phyloP scores from a whole-genome alignment of 495 filamentous ascomycete species.

The Neurospora terricola region DNA sequence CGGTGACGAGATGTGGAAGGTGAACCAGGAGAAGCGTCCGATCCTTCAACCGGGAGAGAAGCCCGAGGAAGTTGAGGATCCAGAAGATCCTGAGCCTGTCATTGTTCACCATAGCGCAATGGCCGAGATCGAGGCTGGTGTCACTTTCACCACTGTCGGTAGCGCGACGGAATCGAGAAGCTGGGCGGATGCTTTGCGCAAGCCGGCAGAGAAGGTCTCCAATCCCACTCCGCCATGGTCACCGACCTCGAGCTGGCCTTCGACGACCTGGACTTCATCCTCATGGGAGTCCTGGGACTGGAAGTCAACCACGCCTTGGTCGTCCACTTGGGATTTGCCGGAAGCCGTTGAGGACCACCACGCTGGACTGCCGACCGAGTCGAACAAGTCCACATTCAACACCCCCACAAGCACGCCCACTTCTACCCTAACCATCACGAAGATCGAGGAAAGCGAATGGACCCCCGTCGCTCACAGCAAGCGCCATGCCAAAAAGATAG shows the following conservation, averaged over 20 bases:
- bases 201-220: background rate
- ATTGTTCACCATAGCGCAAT: background rate
- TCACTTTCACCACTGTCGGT: background rate
- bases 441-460: background rate
- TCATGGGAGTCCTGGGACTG: background rate
- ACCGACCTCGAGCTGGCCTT: background rate
- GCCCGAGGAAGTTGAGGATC: background rate
- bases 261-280: background rate
- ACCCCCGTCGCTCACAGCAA: rapidly evolving
- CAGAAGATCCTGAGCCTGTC: background rate
- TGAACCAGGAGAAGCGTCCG: background rate
- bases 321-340: background rate
- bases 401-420: rapidly evolving
- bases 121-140: background rate
- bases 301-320: background rate
- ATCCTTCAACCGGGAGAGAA: background rate
- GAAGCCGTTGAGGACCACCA: background rate
- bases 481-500: background rate
- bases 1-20: background rate
- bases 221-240: background rate
- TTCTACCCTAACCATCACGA: rapidly evolving
- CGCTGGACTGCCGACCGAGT: background rate
- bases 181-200: background rate
- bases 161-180: background rate
- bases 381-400: background rate